Conservation (phyloP, 2,329 filamentous ascomycete genomes). For the Ambrosiella xylebori region DNA sequence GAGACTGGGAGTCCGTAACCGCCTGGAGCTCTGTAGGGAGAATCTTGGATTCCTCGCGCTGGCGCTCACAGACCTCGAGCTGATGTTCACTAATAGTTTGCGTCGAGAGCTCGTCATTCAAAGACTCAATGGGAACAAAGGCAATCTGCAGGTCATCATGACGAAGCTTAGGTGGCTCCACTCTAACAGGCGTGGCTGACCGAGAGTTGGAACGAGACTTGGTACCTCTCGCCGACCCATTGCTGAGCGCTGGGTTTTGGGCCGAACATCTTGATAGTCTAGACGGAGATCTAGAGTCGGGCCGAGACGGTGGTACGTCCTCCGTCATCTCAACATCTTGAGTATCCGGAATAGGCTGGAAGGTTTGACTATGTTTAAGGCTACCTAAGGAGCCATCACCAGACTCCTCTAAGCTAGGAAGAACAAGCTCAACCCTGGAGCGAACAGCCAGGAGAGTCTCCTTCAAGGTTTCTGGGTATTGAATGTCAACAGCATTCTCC, state of each 20-base stretch:
- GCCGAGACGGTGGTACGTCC: not conserved
- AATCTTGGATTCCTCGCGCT: conserved; percentile 38
- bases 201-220: conserved; percentile 5
- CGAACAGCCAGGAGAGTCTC: conserved; percentile 42
- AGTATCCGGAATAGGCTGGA: conserved; percentile 9
- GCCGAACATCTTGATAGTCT: not conserved
- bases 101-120: conserved; percentile 37
- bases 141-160: conserved; percentile 73
- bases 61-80: conserved; percentile 57
- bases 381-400: conserved; percentile 18
- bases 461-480: conserved; percentile 49
- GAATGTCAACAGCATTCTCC: conserved; percentile 37
- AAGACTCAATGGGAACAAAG: conserved; percentile 52
- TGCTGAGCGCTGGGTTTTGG: not conserved
- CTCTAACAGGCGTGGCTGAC: not conserved
- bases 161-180: conserved; percentile 25
- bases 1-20: not conserved
- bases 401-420: conserved; percentile 23
- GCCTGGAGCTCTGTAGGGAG: conserved; percentile 2
- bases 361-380: conserved; percentile 14
- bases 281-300: not conserved
- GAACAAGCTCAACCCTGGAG: conserved; percentile 30
- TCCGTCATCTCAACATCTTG: not conserved
- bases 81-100: conserved; percentile 66
- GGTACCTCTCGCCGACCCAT: not conserved